Base-by-base conservation (phyloP, 1,139 yeast genomes). In the Hansenula lynferdii region DNA sequence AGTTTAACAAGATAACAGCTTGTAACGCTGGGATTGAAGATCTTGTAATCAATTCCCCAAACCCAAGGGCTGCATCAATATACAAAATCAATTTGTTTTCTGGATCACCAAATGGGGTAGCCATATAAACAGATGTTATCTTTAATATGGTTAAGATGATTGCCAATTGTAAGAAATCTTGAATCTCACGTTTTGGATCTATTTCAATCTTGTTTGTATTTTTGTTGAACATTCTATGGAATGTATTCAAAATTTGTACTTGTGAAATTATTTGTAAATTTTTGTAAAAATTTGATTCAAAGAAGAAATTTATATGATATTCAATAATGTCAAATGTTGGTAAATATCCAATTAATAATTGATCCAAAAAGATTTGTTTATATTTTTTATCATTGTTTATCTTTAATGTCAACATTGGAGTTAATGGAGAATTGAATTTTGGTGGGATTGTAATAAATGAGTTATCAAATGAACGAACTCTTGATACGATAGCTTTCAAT, bases 21-120 rank as follows among this genome's bases (percentile, higher is more conserved):
- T 47, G 50, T 4, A 47, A 41, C n/a, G 48, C 41, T 4, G 47
- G 31, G 10, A 45, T 35, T 2, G 49, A 45, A 7, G 50, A 47
- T 33, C 50, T 39, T 21, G 38, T 41, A 34, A 41, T 39, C 26
- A 47, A 33, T 28, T 44, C 50, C 16, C 50, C 50, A n/a, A 47
- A 42, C 6, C 47, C 50, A 15, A 44, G 18, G 1, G 50, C 44
- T 11, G 45, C 38, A 35, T 47, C 47, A 10, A 47, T 43, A 20
- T 43, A 42, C 15, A 38, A 21, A 17, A 47, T 29, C 12, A 47
- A 26, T 14, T 30, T 39, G 15, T 45, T 45, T 17, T 31, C 31
- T 2, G 29, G 34, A 20, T 47, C 50, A 3, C 27, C 34, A 8
- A 43, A 41, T 5, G 22, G 23, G 2, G 44, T 43, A 11, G 29